Percentiles rank a stretch among this genome's conserved stretches.
Evolutionary conservation across 2,329 filamentous ascomycete genomes (phyloP).

Genomic region (Colletotrichum shisoi): DNA sequence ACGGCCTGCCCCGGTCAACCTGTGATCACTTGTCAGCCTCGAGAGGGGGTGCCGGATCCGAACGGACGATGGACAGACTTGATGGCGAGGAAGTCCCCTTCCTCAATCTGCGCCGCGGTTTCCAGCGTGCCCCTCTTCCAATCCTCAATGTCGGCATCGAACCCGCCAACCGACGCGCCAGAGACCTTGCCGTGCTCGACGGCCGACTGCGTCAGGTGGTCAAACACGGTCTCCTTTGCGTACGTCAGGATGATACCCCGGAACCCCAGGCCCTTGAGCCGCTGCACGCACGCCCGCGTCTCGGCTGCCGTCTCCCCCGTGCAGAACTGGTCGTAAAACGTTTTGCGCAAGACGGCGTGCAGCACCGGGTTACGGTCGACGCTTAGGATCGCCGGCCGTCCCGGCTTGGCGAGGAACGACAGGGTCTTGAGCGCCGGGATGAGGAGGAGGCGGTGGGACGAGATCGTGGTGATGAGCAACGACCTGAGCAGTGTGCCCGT

Average conservation of each 20-base stretch:
- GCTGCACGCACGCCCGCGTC: slow-evolving; percentile 53
- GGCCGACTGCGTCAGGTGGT: slow-evolving; percentile 46
- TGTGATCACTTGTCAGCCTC: slow-evolving; percentile 35
- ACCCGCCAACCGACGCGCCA: slow-evolving; percentile 10
- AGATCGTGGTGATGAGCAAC: slow-evolving; percentile 56
- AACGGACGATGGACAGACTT: slow-evolving; percentile 46
- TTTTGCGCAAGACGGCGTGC: slow-evolving; percentile 57
- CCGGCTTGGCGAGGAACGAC: slow-evolving; percentile 50
- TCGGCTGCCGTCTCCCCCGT: slow-evolving; percentile 59
- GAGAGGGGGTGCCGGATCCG: neutral
- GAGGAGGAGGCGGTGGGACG: slow-evolving; percentile 54
- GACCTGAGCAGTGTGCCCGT: slow-evolving; percentile 51
- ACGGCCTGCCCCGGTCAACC: slow-evolving; percentile 54
- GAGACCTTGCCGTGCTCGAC: slow-evolving; percentile 28
- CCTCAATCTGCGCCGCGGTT: slow-evolving; percentile 46
- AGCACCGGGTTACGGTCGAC: slow-evolving; percentile 61
- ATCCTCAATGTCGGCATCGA: slow-evolving; percentile 48
- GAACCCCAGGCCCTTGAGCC: slow-evolving; percentile 60
- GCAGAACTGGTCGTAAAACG: slow-evolving; percentile 65
- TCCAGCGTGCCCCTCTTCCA: slow-evolving; percentile 48
- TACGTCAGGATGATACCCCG: slow-evolving; percentile 66
- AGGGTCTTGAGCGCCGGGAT: slow-evolving; percentile 50
- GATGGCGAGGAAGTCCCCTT: slow-evolving; percentile 50
- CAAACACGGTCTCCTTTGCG: slow-evolving; percentile 55
- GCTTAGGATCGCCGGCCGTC: slow-evolving; percentile 48